Evolutionary conservation across 345 rosid species (phyloP), one percentile per base, ranked within the genome.

Genomic region (Syzygium aqueum): DNA sequence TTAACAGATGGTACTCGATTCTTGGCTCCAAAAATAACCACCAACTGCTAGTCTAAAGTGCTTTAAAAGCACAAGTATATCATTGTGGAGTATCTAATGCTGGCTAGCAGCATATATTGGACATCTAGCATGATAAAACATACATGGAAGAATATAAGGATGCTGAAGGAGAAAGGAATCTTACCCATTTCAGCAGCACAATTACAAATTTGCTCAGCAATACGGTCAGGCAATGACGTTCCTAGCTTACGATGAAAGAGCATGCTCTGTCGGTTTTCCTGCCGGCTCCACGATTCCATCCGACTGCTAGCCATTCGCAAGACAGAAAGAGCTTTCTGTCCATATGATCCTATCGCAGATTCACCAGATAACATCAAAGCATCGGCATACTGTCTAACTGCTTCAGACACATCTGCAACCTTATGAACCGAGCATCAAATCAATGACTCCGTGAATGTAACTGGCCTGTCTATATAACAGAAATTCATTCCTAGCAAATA

Each of bases 371-470:
- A 83, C 97, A 95, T 95, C 90, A 95, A 67, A 51, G 96, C 97
- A 87, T 95, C 96, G 1, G 96, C 94, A 88, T 89, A 91, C 82
- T 94, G 96, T 87, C 95, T 89, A 87, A 95, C 96, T 84, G 92
- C 96, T 93, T 95, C 97, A 13, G 95, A 93, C 77, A 95, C 93
- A 90, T 95, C 97, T 80, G 97, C 96, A 82, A 95, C 96, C 97
- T 94, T 84, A 54, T 90, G 30, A 77, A 13, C 33, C 61, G 1
- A 17, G 85, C 25, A 33, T 33, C 80, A 33, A 37, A 21, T 73
- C 80, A 73, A 73, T 73, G 49, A 73, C 25, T 33, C 49, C 4
- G 3, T 73, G 46, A 33, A 33, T 73, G 80, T 33, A 73, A 73
- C 5, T 73, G 80, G 49, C 46, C 80, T 73, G 25, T 37, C 49